phyloP scores from a whole-genome alignment of 2,329 filamentous ascomycete species.

The Thelonectria olida region DNA sequence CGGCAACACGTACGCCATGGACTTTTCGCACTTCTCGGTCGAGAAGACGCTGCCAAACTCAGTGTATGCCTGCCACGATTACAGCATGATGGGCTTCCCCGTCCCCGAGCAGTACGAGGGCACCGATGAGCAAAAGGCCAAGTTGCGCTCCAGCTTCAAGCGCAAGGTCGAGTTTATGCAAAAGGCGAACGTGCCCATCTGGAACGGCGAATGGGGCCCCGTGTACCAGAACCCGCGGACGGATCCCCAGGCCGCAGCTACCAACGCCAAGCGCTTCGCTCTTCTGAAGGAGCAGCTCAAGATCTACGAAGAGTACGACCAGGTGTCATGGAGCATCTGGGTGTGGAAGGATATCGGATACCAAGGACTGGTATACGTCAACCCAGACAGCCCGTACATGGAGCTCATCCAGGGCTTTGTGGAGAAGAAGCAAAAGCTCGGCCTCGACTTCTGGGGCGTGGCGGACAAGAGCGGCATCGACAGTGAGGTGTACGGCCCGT shows the following conservation, averaged over 20 bases:
- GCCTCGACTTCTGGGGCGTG: slow-evolving; percentile 64
- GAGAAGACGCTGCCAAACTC: slow-evolving; percentile 54
- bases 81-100: slow-evolving; percentile 61
- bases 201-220: slow-evolving; percentile 63
- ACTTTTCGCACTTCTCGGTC: slow-evolving; percentile 54
- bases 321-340: slow-evolving; percentile 67
- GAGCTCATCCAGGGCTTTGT: slow-evolving; percentile 60
- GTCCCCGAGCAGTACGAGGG: slow-evolving; percentile 50
- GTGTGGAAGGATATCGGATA: slow-evolving; percentile 66
- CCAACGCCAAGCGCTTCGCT: slow-evolving; percentile 52
- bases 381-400: slow-evolving; percentile 58
- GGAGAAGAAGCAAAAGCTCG: slow-evolving; percentile 62
- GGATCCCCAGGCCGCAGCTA: slow-evolving; percentile 47
- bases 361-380: slow-evolving; percentile 63
- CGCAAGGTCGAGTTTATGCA: slow-evolving; percentile 57
- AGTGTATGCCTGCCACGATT: slow-evolving; percentile 64
- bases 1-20: slow-evolving; percentile 64
- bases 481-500: slow-evolving; percentile 47
- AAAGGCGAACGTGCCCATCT: slow-evolving; percentile 51
- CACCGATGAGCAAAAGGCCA: slow-evolving; percentile 52
- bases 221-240: slow-evolving; percentile 54
- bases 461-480: slow-evolving; percentile 40
- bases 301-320: slow-evolving; percentile 43
- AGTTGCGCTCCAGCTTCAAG: slow-evolving; percentile 50
- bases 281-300: slow-evolving; percentile 52